phyloP scores from a whole-genome alignment of 2,329 filamentous ascomycete genomes.

The Talaromyces sp. region DNA sequence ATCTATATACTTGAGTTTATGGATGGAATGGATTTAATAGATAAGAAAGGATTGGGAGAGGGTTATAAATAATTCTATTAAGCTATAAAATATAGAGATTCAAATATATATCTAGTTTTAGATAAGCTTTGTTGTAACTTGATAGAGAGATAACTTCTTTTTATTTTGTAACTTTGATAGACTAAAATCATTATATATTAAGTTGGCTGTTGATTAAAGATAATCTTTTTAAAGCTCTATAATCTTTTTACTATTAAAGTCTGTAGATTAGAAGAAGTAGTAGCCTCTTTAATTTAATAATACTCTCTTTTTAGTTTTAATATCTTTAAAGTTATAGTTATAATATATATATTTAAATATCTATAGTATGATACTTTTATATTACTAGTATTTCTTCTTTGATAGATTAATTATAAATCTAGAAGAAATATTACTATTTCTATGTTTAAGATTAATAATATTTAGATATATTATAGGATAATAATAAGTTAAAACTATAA shows the following conservation, averaged over 20 bases:
- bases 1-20: constrained; percentile 19
- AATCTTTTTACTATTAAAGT: neutral
- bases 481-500: constrained; percentile 36
- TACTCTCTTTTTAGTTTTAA: neutral
- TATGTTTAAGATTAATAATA: constrained; percentile 27
- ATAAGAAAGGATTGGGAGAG: constrained; percentile 13
- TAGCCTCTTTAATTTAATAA: neutral
- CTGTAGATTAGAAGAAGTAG: neutral
- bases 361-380: constrained; percentile 22
- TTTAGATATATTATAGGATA: constrained; percentile 23
- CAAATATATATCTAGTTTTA: constrained; percentile 15
- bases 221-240: neutral
- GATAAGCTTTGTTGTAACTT: constrained; percentile 14
- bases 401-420: constrained; percentile 37
- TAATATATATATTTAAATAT: constrained; percentile 48
- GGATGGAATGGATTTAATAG: constrained; percentile 15
- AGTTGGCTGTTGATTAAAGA: too few species aligned
- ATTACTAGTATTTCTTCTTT: constrained; percentile 28
- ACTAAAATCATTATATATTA: neutral
- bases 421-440: constrained; percentile 24
- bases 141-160: neutral
- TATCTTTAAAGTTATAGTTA: constrained; percentile 19
- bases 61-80: constrained; percentile 14
- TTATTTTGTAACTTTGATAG: neutral
- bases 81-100: constrained; percentile 15